Evolutionary conservation across 2,329 filamentous ascomycete genomes (phyloP).

Genomic region (Cordyceps javanica): DNA sequence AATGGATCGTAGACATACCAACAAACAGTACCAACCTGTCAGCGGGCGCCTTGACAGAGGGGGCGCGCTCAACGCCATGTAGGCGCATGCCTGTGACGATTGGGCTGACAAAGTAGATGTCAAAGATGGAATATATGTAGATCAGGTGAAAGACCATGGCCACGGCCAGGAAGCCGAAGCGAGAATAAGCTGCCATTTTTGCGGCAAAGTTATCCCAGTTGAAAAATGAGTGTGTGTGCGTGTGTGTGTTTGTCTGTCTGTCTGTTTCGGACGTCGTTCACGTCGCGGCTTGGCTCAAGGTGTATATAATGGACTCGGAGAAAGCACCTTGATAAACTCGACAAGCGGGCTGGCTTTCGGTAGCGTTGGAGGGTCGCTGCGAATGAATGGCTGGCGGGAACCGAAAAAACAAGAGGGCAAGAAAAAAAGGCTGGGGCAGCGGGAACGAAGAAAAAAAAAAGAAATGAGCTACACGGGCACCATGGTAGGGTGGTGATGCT

Average conservation of each 20-base stretch:
- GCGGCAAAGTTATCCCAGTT: background rate
- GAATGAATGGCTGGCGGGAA: constrained; percentile 1
- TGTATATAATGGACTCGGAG: background rate
- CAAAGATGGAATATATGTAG: constrained; percentile 94
- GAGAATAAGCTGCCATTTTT: constrained; percentile 51
- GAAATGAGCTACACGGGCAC: background rate
- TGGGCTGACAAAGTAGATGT: constrained; percentile 97
- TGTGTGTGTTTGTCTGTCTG: background rate
- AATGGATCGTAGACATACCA: constrained; percentile 45
- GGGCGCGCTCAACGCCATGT: constrained; percentile 60
- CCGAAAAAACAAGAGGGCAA: background rate
- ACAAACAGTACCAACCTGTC: constrained; percentile 90
- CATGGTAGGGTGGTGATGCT: background rate
- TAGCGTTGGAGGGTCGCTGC: background rate
- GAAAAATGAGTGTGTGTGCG: background rate
- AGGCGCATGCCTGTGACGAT: constrained; percentile 93
- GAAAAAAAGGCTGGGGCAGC: background rate
- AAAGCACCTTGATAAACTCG: constrained; percentile 13
- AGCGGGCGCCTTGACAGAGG: constrained; percentile 63
- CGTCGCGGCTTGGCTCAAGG: background rate
- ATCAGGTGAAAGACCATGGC: constrained; percentile 89
- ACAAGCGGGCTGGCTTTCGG: constrained; percentile 1
- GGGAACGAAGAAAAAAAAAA: background rate
- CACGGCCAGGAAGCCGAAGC: constrained; percentile 78
- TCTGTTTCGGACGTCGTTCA: background rate